Evolutionary conservation across 805 yeast genomes (phyloP), one percentile per base, ranked within the genome.

Genomic region (Saccharomyces jurei): DNA sequence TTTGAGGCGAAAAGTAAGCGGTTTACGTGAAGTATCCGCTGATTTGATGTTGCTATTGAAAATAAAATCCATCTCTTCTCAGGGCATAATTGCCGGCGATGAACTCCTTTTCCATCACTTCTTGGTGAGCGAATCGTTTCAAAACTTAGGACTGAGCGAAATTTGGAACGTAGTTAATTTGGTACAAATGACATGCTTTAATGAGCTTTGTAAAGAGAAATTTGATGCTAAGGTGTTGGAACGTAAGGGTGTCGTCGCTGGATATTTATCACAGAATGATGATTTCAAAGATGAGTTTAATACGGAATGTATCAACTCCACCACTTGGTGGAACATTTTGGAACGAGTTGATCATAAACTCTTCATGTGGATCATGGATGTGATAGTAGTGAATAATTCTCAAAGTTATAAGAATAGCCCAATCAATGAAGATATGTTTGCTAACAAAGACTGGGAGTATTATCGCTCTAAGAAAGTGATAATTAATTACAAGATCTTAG

Each of bases 401-500:
- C 67, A 73, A 64, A 50, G 72, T 63, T 65, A 71, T 66, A 57
- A 68, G 69, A 64, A 59, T 6, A 63, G 66, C 36, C 65, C 75
- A 1, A 58, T 70, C 0, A 56, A 60, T 4, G 66, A 68, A 29
- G 60, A 60, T 4, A 52, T 52, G 13, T 59, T 60, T 48, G 48
- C 50, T 6, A 58, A 55, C 28, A 63, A 58, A 32, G 58, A 63
- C 25, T 67, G 75, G 59, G 62, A 75, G 63, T 55, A 54, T 58
- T 59, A 66, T 64, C 50, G 75, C 63, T 59, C 67, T 57, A 57
- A 71, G 62, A 57, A 73, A 60, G 67, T 68, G 57, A 57, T 64
- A 55, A 52, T 69, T 63, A 73, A 74, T 54, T 76, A 78, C 61
- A 77, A 75, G 58, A 60, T 74, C 2, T 57, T 75, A 22, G 65